phyloP scores from a whole-genome alignment of 306 rosid species.

The Casuarina glauca region DNA sequence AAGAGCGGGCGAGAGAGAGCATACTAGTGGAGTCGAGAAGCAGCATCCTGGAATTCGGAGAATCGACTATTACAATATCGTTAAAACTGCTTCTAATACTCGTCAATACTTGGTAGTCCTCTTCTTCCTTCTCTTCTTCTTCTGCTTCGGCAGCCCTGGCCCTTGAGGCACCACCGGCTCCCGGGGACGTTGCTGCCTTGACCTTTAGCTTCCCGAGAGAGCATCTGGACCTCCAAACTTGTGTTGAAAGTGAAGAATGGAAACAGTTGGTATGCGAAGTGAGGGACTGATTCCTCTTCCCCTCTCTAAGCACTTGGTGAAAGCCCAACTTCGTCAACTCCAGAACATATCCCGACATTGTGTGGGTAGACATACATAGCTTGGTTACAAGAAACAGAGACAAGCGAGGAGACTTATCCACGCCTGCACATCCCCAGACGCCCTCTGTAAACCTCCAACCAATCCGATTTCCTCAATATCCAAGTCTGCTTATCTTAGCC shows the following conservation, averaged over 20 bases:
- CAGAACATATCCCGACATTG: conserved; percentile 36
- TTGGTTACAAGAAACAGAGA: not conserved
- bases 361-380: not conserved
- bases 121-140: conserved; percentile 41
- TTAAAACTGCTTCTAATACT: conserved; percentile 55
- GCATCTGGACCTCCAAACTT: conserved; percentile 11
- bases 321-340: conserved; percentile 27
- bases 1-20: not conserved
- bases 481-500: too few relatives aligned
- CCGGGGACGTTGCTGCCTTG: conserved; percentile 9
- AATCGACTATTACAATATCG: conserved; percentile 68
- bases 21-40: conserved; percentile 80
- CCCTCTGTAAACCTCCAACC: not conserved
- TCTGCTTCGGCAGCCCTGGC: conserved; percentile 13
- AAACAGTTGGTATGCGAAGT: conserved; percentile 22
- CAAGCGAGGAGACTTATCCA: not conserved
- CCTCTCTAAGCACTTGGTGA: conserved; percentile 6
- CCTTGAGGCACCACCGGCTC: conserved; percentile 17
- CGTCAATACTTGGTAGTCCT: conserved; percentile 48
- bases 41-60: conserved; percentile 64
- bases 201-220: not conserved
- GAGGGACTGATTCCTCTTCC: not conserved
- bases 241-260: conserved; percentile 8
- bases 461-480: too few relatives aligned
- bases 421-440: not conserved